These are phyloP conservation scores for Sutorius australiensis DNA, from an alignment of 768 basidiomycete genomes.

Conservation along the genomic window DNA sequence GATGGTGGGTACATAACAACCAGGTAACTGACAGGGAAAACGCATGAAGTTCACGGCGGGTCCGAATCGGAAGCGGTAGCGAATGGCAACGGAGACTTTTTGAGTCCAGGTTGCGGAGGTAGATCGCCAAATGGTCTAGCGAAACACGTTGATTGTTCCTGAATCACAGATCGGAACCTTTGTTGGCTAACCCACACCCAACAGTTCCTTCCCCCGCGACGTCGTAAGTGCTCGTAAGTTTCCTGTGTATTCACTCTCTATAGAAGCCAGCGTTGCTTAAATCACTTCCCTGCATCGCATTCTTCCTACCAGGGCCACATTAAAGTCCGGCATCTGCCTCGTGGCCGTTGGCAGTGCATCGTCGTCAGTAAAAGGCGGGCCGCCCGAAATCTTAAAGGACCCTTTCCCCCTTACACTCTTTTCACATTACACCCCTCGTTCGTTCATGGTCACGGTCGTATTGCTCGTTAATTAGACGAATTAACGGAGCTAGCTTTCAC, in stretches of 20 bases:
- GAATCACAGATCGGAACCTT: constrained; percentile 8
- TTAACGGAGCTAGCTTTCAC: constrained; percentile 1
- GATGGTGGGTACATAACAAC: not conserved
- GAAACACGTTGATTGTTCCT: constrained; percentile 7
- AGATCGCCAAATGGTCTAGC: constrained; percentile 13
- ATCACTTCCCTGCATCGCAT: constrained; percentile 9
- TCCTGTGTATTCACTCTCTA: not conserved
- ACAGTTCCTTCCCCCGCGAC: not conserved
- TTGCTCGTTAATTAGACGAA: constrained; percentile 6
- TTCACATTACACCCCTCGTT: constrained; percentile 1
- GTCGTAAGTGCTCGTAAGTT: not conserved
- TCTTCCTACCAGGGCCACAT: constrained; percentile 8
- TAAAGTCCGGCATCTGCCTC: constrained; percentile 5
- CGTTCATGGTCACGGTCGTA: constrained; percentile 18
- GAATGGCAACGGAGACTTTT: constrained; percentile 1
- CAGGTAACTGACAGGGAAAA: not conserved
- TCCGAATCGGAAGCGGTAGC: constrained; percentile 10
- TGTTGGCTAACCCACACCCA: not conserved
- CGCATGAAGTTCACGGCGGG: not conserved
- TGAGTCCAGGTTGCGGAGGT: constrained; percentile 9
- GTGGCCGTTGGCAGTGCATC: constrained; percentile 9
- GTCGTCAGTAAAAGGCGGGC: constrained; percentile 11
- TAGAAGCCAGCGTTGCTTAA: constrained; percentile 3
- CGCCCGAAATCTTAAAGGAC: constrained; percentile 1
- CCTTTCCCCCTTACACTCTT: constrained; percentile 4